These are phyloP conservation scores for Helichrysum umbraculigerum DNA, from an alignment of 129 eudicot species.

Conservation along the genomic window DNA sequence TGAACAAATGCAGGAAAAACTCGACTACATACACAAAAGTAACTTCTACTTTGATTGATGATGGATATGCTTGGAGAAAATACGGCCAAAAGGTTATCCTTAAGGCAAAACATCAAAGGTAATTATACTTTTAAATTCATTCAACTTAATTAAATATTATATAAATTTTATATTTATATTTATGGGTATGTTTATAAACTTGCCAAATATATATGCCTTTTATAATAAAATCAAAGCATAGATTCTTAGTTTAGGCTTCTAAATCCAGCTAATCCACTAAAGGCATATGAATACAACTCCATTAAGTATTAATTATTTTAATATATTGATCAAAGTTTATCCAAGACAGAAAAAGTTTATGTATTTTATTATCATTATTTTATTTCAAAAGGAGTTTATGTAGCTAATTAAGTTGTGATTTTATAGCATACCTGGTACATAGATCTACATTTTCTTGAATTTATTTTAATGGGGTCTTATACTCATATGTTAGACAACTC, in stretches of 20 bases:
- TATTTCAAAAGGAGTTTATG: too few species aligned
- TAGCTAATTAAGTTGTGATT: not conserved
- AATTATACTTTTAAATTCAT: not conserved
- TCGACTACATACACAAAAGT: slow-evolving; percentile 31
- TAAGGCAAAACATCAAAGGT: slow-evolving; percentile 57
- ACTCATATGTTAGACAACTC: too few species aligned
- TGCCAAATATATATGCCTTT: not conserved
- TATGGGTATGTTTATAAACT: too few species aligned
- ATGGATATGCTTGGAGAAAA: slow-evolving; percentile 83
- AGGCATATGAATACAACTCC: not conserved
- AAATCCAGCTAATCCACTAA: not conserved
- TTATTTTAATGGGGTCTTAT: too few species aligned
- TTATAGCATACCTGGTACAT: not conserved
- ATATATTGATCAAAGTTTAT: not conserved
- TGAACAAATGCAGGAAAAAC: slow-evolving; percentile 41
- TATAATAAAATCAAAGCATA: not conserved
- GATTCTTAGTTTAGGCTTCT: not conserved
- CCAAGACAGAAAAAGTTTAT: not conserved
- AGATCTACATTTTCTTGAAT: not conserved
- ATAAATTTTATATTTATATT: too few species aligned
- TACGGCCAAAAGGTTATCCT: slow-evolving; percentile 74
- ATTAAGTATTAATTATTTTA: not conserved
- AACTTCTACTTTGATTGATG: slow-evolving; percentile 41
- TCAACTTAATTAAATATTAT: too few species aligned
- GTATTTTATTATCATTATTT: too few species aligned